Percentiles rank a stretch among this genome's conserved stretches.
These are phyloP conservation scores for Melaleuca alternifolia DNA, from an alignment of 345 rosid genomes.

Conservation along the genomic window DNA sequence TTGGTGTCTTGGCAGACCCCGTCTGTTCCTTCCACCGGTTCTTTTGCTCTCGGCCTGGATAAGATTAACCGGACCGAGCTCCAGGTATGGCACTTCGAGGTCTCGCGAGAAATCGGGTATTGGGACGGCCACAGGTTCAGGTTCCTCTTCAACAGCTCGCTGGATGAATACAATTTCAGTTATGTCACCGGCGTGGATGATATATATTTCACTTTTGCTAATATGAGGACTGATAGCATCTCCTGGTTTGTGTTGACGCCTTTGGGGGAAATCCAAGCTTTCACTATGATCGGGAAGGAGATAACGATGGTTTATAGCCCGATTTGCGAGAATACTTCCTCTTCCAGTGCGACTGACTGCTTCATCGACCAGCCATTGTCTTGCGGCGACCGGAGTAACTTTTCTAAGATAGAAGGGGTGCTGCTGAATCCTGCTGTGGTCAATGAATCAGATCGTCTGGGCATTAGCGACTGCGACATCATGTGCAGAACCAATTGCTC, in stretches of 20 bases:
- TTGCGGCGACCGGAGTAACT: background rate
- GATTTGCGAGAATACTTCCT: background rate
- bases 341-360: background rate
- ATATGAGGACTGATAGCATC: background rate
- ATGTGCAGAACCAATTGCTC: conserved; percentile 6
- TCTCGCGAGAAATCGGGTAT: background rate
- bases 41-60: background rate
- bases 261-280: background rate
- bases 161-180: background rate
- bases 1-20: background rate
- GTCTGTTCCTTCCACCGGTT: background rate
- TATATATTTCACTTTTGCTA: background rate
- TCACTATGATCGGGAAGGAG: background rate
- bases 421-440: background rate
- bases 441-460: background rate
- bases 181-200: background rate
- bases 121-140: conserved; percentile 1
- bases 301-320: background rate
- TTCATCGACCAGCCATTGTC: background rate
- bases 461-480: conserved; percentile 6
- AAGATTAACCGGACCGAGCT: background rate
- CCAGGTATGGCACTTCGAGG: background rate
- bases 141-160: background rate
- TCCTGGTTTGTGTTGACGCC: conserved; percentile 9
- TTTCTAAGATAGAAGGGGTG: background rate